These are phyloP conservation scores for Colletotrichum sansevieriae DNA, from an alignment of 2,329 filamentous ascomycete species.

Conservation along the genomic window DNA sequence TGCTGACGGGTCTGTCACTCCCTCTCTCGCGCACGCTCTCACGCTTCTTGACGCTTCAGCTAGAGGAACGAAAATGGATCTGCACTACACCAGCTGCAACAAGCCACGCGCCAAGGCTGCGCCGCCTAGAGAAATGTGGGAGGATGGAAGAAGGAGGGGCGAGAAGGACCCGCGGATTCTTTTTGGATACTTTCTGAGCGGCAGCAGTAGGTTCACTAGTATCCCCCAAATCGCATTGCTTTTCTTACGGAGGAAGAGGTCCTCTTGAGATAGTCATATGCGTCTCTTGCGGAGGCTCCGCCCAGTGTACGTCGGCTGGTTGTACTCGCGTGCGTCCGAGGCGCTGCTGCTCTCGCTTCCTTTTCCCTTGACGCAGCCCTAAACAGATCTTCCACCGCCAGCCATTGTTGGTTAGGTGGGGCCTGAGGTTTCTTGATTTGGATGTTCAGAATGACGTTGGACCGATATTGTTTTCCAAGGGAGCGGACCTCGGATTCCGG, in stretches of 20 bases:
- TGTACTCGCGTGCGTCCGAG: conserved; percentile 2
- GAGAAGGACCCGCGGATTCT: conserved; percentile 17
- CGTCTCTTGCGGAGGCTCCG: too few species aligned
- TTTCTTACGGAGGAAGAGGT: too few species aligned
- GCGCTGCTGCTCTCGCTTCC: conserved; percentile 21
- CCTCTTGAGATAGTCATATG: too few species aligned
- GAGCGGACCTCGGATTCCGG: background rate
- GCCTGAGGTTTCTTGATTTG: conserved; percentile 8
- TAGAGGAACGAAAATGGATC: conserved; percentile 21
- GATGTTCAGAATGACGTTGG: background rate
- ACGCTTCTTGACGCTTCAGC: conserved; percentile 13
- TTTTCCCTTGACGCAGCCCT: conserved; percentile 5
- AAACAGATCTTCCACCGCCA: background rate
- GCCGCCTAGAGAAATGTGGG: conserved; percentile 35
- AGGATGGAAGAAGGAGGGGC: background rate
- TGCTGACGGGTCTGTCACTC: conserved; percentile 20
- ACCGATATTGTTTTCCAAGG: background rate
- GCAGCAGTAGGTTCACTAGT: background rate
- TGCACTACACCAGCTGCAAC: conserved; percentile 33
- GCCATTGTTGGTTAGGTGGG: background rate
- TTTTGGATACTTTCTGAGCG: background rate
- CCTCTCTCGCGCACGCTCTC: background rate
- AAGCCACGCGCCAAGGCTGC: conserved; percentile 38
- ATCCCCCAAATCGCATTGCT: too few species aligned
- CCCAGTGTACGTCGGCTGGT: background rate